Conservation (phyloP, 2,329 filamentous ascomycete genomes). For the Neospermospora avenae region DNA sequence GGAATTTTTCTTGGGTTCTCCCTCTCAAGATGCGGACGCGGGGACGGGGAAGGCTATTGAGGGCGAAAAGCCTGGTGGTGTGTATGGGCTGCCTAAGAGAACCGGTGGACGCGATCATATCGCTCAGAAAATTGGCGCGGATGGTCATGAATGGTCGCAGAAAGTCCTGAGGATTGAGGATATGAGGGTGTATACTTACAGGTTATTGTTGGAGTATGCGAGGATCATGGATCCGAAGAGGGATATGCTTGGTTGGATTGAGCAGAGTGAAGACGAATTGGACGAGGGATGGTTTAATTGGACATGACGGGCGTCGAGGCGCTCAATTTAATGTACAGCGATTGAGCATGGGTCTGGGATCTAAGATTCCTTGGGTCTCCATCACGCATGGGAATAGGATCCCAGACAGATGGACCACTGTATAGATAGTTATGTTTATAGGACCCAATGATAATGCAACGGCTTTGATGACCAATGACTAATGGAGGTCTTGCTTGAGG, state of each 20-base stretch:
- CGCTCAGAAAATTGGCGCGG: conserved; percentile 60
- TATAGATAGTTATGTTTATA: too few relatives aligned
- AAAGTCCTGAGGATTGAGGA: conserved; percentile 64
- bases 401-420: too few relatives aligned
- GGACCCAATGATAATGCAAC: too few relatives aligned
- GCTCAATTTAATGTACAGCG: too few relatives aligned
- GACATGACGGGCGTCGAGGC: too few relatives aligned
- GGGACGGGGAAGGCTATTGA: not conserved
- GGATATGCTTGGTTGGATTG: conserved; percentile 28
- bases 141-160: conserved; percentile 68
- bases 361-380: too few relatives aligned
- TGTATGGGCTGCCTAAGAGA: not conserved
- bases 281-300: too few relatives aligned
- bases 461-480: too few relatives aligned
- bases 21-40: not conserved
- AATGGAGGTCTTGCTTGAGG: too few relatives aligned
- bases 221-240: conserved; percentile 33
- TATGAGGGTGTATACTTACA: conserved; percentile 57
- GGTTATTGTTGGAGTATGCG: conserved; percentile 61
- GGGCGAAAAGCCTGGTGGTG: conserved; percentile 6
- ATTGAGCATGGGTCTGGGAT: too few relatives aligned
- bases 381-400: too few relatives aligned
- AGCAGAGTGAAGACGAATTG: conserved; percentile 8
- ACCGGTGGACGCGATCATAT: conserved; percentile 40
- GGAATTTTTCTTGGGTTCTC: conserved; percentile 67